A percentile compares a stretch with the other conserved stretches of the same genome.
These are phyloP conservation scores for Scleromitrula shiraiana DNA, from an alignment of 2,329 filamentous ascomycete species.

Conservation along the genomic window DNA sequence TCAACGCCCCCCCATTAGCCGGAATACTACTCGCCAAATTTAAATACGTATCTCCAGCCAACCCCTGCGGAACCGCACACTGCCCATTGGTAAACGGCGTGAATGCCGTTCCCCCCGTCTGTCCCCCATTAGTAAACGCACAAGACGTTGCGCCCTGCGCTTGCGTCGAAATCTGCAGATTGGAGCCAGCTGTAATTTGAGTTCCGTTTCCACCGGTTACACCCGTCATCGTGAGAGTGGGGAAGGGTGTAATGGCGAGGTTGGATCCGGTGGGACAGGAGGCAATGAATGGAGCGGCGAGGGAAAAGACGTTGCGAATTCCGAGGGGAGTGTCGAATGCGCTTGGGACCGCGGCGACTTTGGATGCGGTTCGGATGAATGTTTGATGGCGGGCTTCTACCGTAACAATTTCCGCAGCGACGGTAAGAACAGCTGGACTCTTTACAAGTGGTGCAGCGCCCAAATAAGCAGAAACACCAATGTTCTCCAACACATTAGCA, in stretches of 20 bases:
- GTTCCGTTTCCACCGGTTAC: conserved; percentile 33
- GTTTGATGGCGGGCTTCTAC: conserved; percentile 68
- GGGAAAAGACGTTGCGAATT: conserved; percentile 62
- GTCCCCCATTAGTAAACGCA: conserved; percentile 57
- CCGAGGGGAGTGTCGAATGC: conserved; percentile 64
- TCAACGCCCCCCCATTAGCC: conserved; percentile 43
- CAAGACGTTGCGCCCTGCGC: conserved; percentile 51
- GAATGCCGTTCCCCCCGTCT: conserved; percentile 52
- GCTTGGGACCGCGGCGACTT: conserved; percentile 53
- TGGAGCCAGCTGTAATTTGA: conserved; percentile 35
- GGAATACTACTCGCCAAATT: conserved; percentile 51
- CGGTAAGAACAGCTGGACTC: conserved; percentile 50
- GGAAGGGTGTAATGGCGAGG: conserved; percentile 56
- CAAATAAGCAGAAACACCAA: conserved; percentile 65
- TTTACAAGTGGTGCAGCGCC: conserved; percentile 61
- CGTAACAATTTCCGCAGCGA: conserved; percentile 63
- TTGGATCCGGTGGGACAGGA: conserved; percentile 61
- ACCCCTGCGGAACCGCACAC: conserved; percentile 54
- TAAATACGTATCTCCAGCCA: conserved; percentile 59
- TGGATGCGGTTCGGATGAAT: conserved; percentile 55
- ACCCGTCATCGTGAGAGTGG: conserved; percentile 44
- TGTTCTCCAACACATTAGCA: conserved; percentile 62
- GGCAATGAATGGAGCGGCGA: conserved; percentile 64
- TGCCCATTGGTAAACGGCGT: conserved; percentile 44
- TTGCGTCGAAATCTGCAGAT: conserved; percentile 44